Conservation (phyloP, 805 yeast genomes). For the Myxozyma melibiosi region DNA sequence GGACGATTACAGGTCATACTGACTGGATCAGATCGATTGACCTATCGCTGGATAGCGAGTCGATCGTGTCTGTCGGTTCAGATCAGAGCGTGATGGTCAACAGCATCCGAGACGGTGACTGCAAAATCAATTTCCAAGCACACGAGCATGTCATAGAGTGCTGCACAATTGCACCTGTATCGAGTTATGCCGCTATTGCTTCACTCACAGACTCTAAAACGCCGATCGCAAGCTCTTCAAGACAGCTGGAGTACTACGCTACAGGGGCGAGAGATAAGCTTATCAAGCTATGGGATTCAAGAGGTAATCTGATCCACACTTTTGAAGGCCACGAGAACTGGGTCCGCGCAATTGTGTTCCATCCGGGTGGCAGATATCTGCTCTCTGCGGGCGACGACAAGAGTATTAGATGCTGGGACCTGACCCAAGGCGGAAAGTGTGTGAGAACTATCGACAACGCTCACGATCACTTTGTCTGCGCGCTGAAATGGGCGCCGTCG, state of each 20-base stretch:
- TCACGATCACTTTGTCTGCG: constrained; percentile 78
- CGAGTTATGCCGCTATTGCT: constrained; percentile 21
- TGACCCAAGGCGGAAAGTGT: constrained; percentile 49
- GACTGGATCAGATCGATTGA: constrained; percentile 83
- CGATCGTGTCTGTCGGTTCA: constrained; percentile 70
- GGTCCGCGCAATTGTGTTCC: constrained; percentile 71
- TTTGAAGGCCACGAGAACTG: constrained; percentile 81
- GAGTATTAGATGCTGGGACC: constrained; percentile 76
- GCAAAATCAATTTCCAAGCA: constrained; percentile 58
- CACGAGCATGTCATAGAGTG: constrained; percentile 84
- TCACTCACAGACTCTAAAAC: constrained; percentile 1
- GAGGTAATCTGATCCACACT: constrained; percentile 60
- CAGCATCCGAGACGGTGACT: constrained; percentile 66
- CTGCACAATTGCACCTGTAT: constrained; percentile 63
- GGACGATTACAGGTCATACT: constrained; percentile 73
- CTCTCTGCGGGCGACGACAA: constrained; percentile 81
- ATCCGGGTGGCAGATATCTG: constrained; percentile 73
- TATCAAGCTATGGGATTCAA: constrained; percentile 72
- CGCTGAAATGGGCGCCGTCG: constrained; percentile 47
- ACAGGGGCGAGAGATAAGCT: constrained; percentile 80
- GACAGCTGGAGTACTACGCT: constrained; percentile 59
- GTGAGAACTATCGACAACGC: constrained; percentile 54
- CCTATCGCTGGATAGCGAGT: constrained; percentile 53
- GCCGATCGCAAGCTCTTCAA: constrained; percentile 2
- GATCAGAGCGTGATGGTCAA: constrained; percentile 75